Conservation (phyloP, 2,329 filamentous ascomycete species). For the Fusarium sp. region DNA sequence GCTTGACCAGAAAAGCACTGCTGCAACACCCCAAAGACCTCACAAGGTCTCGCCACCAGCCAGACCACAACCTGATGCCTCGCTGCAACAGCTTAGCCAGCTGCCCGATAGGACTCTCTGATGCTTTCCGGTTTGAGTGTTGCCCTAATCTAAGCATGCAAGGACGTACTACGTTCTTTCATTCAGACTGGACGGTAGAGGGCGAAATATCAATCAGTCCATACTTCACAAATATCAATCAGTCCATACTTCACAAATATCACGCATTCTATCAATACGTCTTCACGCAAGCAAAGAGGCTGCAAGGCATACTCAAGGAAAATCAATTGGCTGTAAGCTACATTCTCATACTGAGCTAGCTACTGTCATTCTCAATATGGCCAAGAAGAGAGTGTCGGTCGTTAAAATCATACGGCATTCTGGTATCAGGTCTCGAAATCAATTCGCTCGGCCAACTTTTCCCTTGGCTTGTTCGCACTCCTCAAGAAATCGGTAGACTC, state of each 20-base stretch:
- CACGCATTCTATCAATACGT: neutral
- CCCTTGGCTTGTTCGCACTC: conserved; percentile 63
- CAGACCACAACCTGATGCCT: conserved; percentile 25
- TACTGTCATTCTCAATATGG: conserved; percentile 19
- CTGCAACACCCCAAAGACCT: neutral
- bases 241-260: neutral
- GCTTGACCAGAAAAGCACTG: conserved; percentile 22
- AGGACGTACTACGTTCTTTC: no score
- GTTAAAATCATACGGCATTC: conserved; percentile 31
- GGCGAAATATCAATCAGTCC: neutral
- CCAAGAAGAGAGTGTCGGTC: conserved; percentile 43
- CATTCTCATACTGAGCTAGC: conserved; percentile 29
- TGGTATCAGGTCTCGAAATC: conserved; percentile 38
- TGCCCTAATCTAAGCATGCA: no score
- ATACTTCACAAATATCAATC: neutral
- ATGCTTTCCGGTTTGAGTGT: no score
- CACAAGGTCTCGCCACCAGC: conserved; percentile 8
- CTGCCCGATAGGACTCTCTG: conserved; percentile 16
- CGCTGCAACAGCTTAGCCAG: conserved; percentile 20
- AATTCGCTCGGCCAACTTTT: conserved; percentile 45
- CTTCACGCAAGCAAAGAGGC: neutral
- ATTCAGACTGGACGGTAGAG: neutral
- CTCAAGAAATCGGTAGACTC: conserved; percentile 68
- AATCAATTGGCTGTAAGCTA: conserved; percentile 39
- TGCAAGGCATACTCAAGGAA: conserved; percentile 31